Evolutionary conservation across 2,329 filamentous ascomycete genomes (phyloP).

Genomic region (Xylariomycetidae sp.): DNA sequence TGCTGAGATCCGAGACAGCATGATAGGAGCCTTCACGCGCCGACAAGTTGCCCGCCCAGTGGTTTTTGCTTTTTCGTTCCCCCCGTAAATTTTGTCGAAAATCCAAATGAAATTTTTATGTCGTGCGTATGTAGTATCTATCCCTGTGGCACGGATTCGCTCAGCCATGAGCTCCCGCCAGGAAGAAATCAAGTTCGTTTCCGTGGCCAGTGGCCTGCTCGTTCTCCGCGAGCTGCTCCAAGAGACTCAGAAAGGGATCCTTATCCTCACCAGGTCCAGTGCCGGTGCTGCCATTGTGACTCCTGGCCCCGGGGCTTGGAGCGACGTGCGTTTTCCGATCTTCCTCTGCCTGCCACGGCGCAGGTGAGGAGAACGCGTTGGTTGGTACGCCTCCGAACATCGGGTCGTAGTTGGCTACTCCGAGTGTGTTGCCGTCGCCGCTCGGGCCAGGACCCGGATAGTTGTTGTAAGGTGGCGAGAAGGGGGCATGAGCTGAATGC

Average conservation of each 20-base stretch:
- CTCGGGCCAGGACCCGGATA: slow-evolving; percentile 33
- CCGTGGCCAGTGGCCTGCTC: slow-evolving; percentile 65
- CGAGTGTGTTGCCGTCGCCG: slow-evolving; percentile 24
- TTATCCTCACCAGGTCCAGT: slow-evolving; percentile 58
- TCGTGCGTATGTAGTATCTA: no score
- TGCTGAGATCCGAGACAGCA: no score
- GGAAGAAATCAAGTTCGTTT: slow-evolving; percentile 74
- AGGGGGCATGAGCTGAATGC: slow-evolving; percentile 28
- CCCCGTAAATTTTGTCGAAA: slow-evolving; percentile 1
- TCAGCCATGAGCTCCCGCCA: slow-evolving; percentile 34
- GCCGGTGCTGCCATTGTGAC: slow-evolving; percentile 45
- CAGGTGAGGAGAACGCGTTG: slow-evolving; percentile 48
- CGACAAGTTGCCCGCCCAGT: no score
- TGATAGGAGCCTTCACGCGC: no score
- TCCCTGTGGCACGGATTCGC: no score
- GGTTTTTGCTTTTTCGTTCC: no score
- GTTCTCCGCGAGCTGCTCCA: slow-evolving; percentile 80
- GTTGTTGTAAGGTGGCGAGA: slow-evolving; percentile 39
- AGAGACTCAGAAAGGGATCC: slow-evolving; percentile 72
- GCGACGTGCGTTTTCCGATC: slow-evolving; percentile 35
- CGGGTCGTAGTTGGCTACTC: slow-evolving; percentile 43
- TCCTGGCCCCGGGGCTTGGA: slow-evolving; percentile 43
- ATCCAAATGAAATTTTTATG: slow-evolving; percentile 4
- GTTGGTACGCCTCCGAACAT: slow-evolving; percentile 56
- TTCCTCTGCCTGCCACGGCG: slow-evolving; percentile 43